phyloP scores from a whole-genome alignment of 768 basidiomycete species.

The Lactarius quietus region DNA sequence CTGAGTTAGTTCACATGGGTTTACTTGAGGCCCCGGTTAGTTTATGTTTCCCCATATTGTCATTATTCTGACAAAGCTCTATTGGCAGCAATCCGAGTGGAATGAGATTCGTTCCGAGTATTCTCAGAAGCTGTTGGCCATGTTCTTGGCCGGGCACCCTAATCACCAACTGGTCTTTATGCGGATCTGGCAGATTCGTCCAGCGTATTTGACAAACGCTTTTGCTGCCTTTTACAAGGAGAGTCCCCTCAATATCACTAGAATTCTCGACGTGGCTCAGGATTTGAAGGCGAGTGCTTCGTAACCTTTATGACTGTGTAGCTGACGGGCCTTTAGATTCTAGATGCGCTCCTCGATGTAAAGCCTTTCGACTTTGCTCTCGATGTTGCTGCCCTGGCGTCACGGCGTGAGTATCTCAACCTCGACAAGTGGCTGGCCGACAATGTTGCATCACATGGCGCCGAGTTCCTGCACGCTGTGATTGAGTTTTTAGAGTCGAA shows the following conservation, averaged over 20 bases:
- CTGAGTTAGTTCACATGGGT: slow-evolving; percentile 93
- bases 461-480: slow-evolving; percentile 82
- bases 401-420: slow-evolving; percentile 89
- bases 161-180: slow-evolving; percentile 97
- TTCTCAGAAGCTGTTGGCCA: slow-evolving; percentile 74
- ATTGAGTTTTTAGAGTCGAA: slow-evolving; percentile 90
- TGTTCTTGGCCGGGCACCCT: slow-evolving; percentile 90
- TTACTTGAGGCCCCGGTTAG: slow-evolving; percentile 85
- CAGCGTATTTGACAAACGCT: slow-evolving; percentile 78
- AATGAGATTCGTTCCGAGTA: slow-evolving; percentile 86
- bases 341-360: slow-evolving; percentile 88
- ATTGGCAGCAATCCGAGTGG: slow-evolving; percentile 69
- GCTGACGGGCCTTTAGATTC: slow-evolving; percentile 50
- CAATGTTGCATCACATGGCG: slow-evolving; percentile 76
- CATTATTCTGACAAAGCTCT: slow-evolving; percentile 23
- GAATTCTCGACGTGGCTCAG: slow-evolving; percentile 92
- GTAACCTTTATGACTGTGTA: background rate
- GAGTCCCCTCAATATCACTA: slow-evolving; percentile 87
- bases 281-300: slow-evolving; percentile 73
- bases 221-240: slow-evolving; percentile 92
- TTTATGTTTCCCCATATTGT: slow-evolving; percentile 21
- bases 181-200: slow-evolving; percentile 91
- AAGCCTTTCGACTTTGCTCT: slow-evolving; percentile 87
- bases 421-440: slow-evolving; percentile 96
- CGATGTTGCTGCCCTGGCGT: slow-evolving; percentile 92